Evolutionary conservation across 441 rosid genomes (phyloP), one percentile per base, ranked within the genome.

Genomic region (Bruguiera hainesii): DNA sequence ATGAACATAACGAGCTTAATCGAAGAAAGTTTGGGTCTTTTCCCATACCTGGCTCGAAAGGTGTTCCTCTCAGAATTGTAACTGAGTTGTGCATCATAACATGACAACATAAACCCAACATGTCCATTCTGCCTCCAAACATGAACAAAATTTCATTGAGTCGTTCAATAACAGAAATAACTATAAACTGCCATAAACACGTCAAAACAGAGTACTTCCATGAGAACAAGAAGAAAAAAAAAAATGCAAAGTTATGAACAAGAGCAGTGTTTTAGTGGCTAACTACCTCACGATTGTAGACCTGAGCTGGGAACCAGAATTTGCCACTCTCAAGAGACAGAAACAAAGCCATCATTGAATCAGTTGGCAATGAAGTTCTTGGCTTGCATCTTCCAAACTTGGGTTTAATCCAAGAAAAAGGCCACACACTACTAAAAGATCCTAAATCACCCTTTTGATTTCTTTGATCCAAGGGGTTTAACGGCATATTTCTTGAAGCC

Each of bases 81-180:
- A 70, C 87, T 76, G 46, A 89, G 66, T 29, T 81, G 78, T 52
- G 94, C 96, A 81, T 91, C 96, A 71, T 91, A 89, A 78, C 93
- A 91, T n/a, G 98, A 91, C 55, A 91, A 77, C 91, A 91, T 79
- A 70, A 91, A 91, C 59, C 98, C 98, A 67, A 82, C 85, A 83
- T 85, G 87, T n/a, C 94, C 96, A 48, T 84, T 86, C 96, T 91
- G 82, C 75, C 61, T 73, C 31, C 60, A 73, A 65, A 58, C 23
- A 61, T 13, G 69, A 0, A 61, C 1, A 33, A 19, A 23, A 64
- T 8, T 16, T 35, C 20, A 64, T n/a, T 19, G 16, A 59, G n/a
- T 35, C 48, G 35, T 25, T 50, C 60, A 60, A 21, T 21, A 23
- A 8, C 29, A 60, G 2, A 13, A 21, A 53, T 53, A 53, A 53